Evolutionary conservation across 1,284 basidiomycete genomes (phyloP).

Genomic region (Sphaerobolus stellatus): DNA sequence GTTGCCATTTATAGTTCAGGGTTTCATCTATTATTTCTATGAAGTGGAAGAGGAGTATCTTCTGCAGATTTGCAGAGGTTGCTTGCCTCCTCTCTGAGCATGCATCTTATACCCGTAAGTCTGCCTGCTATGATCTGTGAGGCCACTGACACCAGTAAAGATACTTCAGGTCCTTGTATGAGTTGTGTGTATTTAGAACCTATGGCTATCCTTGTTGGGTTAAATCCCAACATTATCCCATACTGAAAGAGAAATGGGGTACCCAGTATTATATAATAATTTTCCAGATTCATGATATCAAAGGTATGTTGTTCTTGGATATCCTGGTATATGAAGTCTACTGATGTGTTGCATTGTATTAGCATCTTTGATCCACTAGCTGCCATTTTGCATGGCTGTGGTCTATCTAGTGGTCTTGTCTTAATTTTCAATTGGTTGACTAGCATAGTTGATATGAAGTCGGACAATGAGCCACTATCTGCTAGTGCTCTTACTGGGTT

Average conservation of each 20-base stretch:
- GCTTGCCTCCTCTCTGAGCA: slow-evolving; percentile 21
- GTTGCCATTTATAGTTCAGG: slow-evolving; percentile 28
- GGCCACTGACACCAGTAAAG: slow-evolving; percentile 14
- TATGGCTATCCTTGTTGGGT: slow-evolving; percentile 20
- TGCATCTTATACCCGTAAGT: too few species aligned
- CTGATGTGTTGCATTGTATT: slow-evolving; percentile 21
- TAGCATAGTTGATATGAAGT: slow-evolving; percentile 35
- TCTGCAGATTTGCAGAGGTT: slow-evolving; percentile 24
- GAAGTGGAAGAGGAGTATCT: slow-evolving; percentile 30
- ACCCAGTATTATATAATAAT: slow-evolving; percentile 34
- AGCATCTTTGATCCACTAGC: too few species aligned
- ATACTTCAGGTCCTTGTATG: slow-evolving; percentile 20
- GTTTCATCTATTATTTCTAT: slow-evolving; percentile 27
- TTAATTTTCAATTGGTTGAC: slow-evolving; percentile 33
- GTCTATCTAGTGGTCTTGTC: background rate
- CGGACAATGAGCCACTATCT: slow-evolving; percentile 34
- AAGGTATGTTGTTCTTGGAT: slow-evolving; percentile 29
- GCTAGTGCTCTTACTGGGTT: slow-evolving; percentile 26
- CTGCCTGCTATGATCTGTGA: too few species aligned
- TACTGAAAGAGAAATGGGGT: slow-evolving; percentile 35
- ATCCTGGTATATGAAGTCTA: slow-evolving; percentile 27
- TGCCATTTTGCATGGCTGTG: background rate
- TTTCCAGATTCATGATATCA: too few species aligned
- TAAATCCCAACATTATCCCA: too few species aligned
- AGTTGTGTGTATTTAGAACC: slow-evolving; percentile 14